A percentile compares a stretch with the other conserved stretches of the same genome.
These are phyloP conservation scores for Colletotrichum chrysophilum DNA, from an alignment of 2,329 filamentous ascomycete genomes.

Conservation along the genomic window DNA sequence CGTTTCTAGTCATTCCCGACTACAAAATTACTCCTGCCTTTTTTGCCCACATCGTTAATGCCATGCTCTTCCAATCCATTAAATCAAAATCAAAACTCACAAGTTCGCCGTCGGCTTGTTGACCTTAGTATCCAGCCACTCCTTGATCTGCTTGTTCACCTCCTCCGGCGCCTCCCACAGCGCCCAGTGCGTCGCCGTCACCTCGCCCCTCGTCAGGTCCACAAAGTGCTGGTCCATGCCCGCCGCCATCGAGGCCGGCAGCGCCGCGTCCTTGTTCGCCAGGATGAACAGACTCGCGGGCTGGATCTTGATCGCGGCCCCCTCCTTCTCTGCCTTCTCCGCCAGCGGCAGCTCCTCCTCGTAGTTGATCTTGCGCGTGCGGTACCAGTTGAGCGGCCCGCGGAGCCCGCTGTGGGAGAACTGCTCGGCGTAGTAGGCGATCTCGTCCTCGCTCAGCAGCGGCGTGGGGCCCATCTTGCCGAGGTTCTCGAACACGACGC, in stretches of 20 bases:
- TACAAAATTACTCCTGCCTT: neutral
- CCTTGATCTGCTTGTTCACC: slow-evolving; percentile 71
- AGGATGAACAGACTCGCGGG: slow-evolving; percentile 77
- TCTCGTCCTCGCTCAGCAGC: slow-evolving; percentile 70
- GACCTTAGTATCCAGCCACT: slow-evolving; percentile 63
- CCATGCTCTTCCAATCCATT: neutral
- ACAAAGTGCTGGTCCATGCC: slow-evolving; percentile 75
- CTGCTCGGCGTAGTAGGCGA: slow-evolving; percentile 78
- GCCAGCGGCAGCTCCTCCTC: slow-evolving; percentile 73
- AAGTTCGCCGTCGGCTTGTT: slow-evolving; percentile 9
- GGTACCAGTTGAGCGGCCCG: slow-evolving; percentile 90
- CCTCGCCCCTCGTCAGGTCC: slow-evolving; percentile 67
- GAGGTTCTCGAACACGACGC: slow-evolving; percentile 69
- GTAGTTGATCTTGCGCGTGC: slow-evolving; percentile 73
- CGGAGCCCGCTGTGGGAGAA: slow-evolving; percentile 76
- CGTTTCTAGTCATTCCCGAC: neutral
- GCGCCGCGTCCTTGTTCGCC: slow-evolving; percentile 72
- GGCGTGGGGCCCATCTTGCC: slow-evolving; percentile 59
- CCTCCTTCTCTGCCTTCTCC: slow-evolving; percentile 48
- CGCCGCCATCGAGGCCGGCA: slow-evolving; percentile 73
- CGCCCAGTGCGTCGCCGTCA: slow-evolving; percentile 81
- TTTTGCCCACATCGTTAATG: neutral
- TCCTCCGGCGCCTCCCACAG: slow-evolving; percentile 74
- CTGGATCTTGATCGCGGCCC: slow-evolving; percentile 46
- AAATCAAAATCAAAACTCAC: neutral